Evolutionary conservation across 129 eudicot species (phyloP).

Genomic region (Calendula officinalis): DNA sequence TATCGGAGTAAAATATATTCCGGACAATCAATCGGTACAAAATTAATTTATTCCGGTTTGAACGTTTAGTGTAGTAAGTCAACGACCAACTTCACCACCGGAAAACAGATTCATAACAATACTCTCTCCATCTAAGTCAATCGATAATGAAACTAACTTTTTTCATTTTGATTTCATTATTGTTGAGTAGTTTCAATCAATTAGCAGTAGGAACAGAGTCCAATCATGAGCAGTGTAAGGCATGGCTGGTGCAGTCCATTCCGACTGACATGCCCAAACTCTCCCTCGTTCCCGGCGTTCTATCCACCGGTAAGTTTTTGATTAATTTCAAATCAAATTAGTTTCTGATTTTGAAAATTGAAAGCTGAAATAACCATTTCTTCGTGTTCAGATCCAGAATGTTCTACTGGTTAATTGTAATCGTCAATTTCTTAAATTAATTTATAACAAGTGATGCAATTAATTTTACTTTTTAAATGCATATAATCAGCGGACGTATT

Average conservation of each 20-base stretch:
- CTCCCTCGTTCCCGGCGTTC: conserved; percentile 72
- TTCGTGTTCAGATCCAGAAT: neutral
- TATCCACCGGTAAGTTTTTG: conserved; percentile 53
- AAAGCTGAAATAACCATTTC: neutral
- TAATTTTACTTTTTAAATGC: neutral
- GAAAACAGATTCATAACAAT: neutral
- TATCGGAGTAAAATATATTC: too few species aligned
- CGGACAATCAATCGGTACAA: neutral
- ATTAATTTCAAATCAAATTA: neutral
- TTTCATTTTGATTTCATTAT: conserved; percentile 18
- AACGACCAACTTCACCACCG: neutral
- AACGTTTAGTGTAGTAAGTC: conserved; percentile 19
- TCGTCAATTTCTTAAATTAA: neutral
- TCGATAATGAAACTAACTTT: conserved; percentile 11
- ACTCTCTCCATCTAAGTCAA: too few species aligned
- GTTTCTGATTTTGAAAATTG: neutral
- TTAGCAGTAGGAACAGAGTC: conserved; percentile 6
- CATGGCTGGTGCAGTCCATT: conserved; percentile 92
- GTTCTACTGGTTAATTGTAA: conserved; percentile 2
- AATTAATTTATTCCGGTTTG: conserved; percentile 14
- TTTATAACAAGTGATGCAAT: neutral
- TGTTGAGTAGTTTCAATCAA: conserved; percentile 2
- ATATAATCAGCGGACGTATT: conserved; percentile 66
- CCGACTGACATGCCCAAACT: conserved; percentile 91
- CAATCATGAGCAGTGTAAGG: conserved; percentile 48